These are phyloP conservation scores for Scheffersomyces coipomensis DNA, from an alignment of 805 yeast species.

Conservation along the genomic window DNA sequence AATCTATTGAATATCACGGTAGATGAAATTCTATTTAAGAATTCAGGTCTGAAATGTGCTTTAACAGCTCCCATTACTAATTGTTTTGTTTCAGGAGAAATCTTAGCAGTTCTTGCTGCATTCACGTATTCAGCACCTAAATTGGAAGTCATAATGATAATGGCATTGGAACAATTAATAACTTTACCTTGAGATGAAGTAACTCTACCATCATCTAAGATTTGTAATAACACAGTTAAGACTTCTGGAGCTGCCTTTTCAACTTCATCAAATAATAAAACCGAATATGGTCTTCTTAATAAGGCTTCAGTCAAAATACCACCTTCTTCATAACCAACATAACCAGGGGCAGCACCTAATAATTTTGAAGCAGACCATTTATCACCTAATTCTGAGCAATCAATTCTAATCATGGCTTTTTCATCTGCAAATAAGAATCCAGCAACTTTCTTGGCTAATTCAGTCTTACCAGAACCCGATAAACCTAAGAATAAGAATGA, in stretches of 20 bases:
- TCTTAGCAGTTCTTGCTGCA: constrained; percentile 59
- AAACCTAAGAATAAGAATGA: constrained; percentile 92
- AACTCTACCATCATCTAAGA: constrained; percentile 94
- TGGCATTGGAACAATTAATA: constrained; percentile 88
- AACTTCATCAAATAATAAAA: constrained; percentile 94
- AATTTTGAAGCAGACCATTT: constrained; percentile 94
- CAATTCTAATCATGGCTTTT: constrained; percentile 94
- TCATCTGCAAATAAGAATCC: constrained; percentile 96
- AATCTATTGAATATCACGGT: constrained; percentile 91
- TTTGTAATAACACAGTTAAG: constrained; percentile 83
- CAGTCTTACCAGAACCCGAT: constrained; percentile 98
- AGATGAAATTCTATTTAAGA: constrained; percentile 91
- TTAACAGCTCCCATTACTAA: constrained; percentile 82
- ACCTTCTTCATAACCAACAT: constrained; percentile 95
- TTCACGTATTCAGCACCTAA: constrained; percentile 91
- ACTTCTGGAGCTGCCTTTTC: constrained; percentile 99
- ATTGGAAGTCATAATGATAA: constrained; percentile 95
- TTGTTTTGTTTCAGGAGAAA: constrained; percentile 68
- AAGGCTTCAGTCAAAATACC: constrained; percentile 93
- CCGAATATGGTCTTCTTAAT: constrained; percentile 90
- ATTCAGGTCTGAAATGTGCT: constrained; percentile 94
- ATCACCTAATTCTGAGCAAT: constrained; percentile 94
- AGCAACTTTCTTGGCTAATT: constrained; percentile 93
- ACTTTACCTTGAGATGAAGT: constrained; percentile 93
- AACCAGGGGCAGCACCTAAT: constrained; percentile 96